phyloP scores from a whole-genome alignment of 1,284 basidiomycete genomes.

The Boletus sp. region DNA sequence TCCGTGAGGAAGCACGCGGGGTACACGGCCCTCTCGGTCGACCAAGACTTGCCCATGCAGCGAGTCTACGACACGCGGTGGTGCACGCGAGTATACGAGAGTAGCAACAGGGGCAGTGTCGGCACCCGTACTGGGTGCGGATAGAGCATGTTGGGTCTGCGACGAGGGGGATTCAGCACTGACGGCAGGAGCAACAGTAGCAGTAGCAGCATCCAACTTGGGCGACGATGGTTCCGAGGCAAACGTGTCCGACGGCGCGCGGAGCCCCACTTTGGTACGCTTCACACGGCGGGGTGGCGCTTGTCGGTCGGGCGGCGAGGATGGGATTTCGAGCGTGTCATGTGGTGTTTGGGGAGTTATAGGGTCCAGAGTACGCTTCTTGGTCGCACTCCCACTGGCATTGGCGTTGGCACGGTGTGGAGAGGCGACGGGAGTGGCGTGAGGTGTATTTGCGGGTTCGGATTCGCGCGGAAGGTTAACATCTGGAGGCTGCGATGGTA shows the following conservation, averaged over 20 bases:
- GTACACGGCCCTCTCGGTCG: conserved; percentile 22
- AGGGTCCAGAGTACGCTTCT: not conserved
- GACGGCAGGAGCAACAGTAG: not conserved
- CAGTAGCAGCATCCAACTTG: not conserved
- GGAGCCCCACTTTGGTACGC: conserved; percentile 10
- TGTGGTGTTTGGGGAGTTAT: not conserved
- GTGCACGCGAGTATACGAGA: conserved; percentile 11
- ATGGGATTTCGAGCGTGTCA: conserved; percentile 1
- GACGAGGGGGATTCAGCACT: not conserved
- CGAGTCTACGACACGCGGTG: conserved; percentile 26
- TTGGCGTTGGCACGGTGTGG: not conserved
- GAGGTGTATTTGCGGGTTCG: not conserved
- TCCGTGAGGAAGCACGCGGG: not conserved
- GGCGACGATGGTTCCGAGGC: conserved; percentile 19
- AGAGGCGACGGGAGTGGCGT: not conserved
- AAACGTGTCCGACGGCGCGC: conserved; percentile 18
- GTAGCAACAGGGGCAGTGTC: not conserved
- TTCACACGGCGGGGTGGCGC: conserved; percentile 3
- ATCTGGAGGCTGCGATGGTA: not conserved
- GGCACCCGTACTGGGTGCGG: not conserved
- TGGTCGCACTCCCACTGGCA: not conserved
- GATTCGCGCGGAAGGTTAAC: not conserved
- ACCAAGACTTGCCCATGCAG: conserved; percentile 21
- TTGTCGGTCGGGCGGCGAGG: not conserved
- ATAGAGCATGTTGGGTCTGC: not conserved